Conservation (phyloP, 192 early-diverging fungal genomes). For the Dimargaris xerosporica region DNA sequence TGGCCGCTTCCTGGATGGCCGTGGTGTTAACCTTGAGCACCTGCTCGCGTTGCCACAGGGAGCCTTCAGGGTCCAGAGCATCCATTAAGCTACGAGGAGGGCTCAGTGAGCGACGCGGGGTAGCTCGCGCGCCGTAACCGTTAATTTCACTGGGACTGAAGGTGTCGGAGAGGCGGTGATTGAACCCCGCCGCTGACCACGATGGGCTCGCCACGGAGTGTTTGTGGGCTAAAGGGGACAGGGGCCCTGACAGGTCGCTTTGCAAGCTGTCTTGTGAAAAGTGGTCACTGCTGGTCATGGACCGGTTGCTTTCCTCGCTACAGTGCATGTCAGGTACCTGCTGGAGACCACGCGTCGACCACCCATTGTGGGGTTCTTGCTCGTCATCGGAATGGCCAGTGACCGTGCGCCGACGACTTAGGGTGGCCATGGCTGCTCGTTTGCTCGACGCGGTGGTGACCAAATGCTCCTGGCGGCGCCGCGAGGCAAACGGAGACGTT, state of each 20-base stretch:
- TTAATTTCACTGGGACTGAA: conserved; percentile 11
- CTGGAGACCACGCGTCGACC: not conserved
- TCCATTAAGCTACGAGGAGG: conserved; percentile 6
- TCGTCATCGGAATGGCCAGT: conserved; percentile 1
- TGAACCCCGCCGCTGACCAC: no score
- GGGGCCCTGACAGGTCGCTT: not conserved
- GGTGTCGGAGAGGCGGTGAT: conserved; percentile 5
- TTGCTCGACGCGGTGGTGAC: not conserved
- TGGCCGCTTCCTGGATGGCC: not conserved
- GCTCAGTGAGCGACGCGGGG: conserved; percentile 1
- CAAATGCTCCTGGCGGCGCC: not conserved
- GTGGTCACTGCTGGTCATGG: no score
- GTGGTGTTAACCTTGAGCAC: not conserved
- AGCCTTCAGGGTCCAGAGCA: not conserved
- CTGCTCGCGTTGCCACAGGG: not conserved
- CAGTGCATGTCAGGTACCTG: not conserved
- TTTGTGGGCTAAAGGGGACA: not conserved
- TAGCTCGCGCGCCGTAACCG: not conserved
- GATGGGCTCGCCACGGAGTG: not conserved
- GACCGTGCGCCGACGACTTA: not conserved
- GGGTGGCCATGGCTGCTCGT: conserved; percentile 1
- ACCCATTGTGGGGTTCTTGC: not conserved
- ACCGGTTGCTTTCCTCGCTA: not conserved
- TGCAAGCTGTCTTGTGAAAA: conserved; percentile 6
- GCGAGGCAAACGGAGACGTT: not conserved